A percentile compares a stretch with the other conserved stretches of the same genome.
phyloP scores from a whole-genome alignment of 768 basidiomycete genomes.

The Ephemerocybe angulata region DNA sequence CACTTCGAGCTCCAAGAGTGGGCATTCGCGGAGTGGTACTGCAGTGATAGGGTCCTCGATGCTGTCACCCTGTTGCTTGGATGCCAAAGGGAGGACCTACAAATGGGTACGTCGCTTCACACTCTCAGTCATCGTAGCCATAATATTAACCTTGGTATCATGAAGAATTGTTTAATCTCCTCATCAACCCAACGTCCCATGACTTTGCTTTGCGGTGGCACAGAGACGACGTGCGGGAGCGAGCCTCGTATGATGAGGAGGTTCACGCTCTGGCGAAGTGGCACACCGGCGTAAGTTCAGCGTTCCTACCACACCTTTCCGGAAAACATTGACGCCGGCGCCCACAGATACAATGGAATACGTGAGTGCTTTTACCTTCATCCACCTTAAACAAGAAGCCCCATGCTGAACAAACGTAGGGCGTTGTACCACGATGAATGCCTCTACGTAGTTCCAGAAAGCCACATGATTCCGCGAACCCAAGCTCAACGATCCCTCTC shows the following conservation, averaged over 20 bases:
- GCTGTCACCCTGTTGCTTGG: slow-evolving; percentile 46
- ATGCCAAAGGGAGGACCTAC: slow-evolving; percentile 46
- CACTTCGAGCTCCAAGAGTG: slow-evolving; percentile 65
- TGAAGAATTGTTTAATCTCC: slow-evolving; percentile 69
- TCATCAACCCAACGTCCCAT: slow-evolving; percentile 63
- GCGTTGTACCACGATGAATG: slow-evolving; percentile 68
- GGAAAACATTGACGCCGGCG: background rate
- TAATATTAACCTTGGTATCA: slow-evolving; percentile 63
- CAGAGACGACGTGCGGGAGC: slow-evolving; percentile 66
- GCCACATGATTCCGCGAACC: slow-evolving; percentile 57
- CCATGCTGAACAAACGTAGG: slow-evolving; percentile 28
- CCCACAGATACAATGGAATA: slow-evolving; percentile 74
- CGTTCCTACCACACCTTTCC: background rate
- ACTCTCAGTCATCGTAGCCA: background rate
- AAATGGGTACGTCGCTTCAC: background rate
- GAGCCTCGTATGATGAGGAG: slow-evolving; percentile 60
- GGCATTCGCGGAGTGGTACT: slow-evolving; percentile 66
- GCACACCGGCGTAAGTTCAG: slow-evolving; percentile 57
- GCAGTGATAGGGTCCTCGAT: slow-evolving; percentile 44
- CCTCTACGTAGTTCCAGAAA: slow-evolving; percentile 67
- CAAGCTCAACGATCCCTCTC: slow-evolving; percentile 57
- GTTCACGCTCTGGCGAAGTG: slow-evolving; percentile 49
- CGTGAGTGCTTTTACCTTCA: slow-evolving; percentile 37
- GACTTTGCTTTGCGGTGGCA: slow-evolving; percentile 79
- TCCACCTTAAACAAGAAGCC: too few relatives aligned